A percentile compares a stretch with the other conserved stretches of the same genome.
Conservation (phyloP, 306 rosid species). For the Ormosia semicastrata region DNA sequence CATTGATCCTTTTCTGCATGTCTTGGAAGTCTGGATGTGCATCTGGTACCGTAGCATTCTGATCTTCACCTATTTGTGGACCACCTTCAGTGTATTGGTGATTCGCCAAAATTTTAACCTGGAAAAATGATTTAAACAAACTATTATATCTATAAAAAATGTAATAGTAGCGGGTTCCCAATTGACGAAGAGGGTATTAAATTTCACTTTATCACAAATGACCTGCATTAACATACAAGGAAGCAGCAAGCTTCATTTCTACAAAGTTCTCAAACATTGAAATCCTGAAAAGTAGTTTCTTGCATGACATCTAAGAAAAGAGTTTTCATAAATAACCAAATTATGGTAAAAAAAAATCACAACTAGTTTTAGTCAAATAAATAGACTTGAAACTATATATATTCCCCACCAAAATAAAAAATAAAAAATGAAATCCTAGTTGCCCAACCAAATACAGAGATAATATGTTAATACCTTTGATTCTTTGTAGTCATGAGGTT, state of each 20-base stretch:
- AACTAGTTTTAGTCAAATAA: background rate
- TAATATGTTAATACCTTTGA: conserved; percentile 48
- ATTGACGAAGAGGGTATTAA: conserved; percentile 8
- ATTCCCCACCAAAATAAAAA: background rate
- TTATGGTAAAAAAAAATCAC: background rate
- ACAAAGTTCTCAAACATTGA: background rate
- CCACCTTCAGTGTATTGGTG: conserved; percentile 37
- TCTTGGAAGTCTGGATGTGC: conserved; percentile 56
- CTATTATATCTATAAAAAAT: conserved; percentile 4
- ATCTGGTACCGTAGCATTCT: conserved; percentile 34
- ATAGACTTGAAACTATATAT: background rate
- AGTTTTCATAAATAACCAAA: background rate
- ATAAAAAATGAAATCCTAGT: background rate
- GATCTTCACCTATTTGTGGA: conserved; percentile 41
- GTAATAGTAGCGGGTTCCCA: background rate
- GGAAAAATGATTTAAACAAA: conserved; percentile 24
- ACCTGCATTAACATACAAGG: background rate
- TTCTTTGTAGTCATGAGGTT: conserved; percentile 29
- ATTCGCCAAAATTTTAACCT: conserved; percentile 44
- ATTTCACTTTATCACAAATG: background rate
- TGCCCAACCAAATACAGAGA: background rate
- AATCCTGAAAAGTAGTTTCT: background rate
- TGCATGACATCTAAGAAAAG: background rate
- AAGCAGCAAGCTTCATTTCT: background rate
- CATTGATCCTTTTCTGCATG: conserved; percentile 66